Conservation (phyloP, 495 filamentous ascomycete species). For the Halenospora varia region DNA sequence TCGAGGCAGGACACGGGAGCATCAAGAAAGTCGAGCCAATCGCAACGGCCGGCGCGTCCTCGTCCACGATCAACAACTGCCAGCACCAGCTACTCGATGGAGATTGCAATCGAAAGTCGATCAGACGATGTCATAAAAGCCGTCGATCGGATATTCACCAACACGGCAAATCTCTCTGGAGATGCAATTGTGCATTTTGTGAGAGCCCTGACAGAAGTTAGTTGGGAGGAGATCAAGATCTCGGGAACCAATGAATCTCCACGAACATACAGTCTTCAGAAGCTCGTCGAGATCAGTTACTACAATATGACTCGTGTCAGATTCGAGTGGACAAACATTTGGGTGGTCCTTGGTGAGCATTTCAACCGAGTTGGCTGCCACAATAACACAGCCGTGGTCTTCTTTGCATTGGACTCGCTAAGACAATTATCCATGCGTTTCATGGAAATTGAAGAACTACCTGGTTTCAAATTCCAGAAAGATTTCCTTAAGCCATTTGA, state of each 20-base stretch:
- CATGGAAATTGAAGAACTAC: constrained; percentile 95
- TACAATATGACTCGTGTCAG: constrained; percentile 99
- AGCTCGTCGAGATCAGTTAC: constrained; percentile 96
- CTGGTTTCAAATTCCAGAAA: constrained; percentile 99
- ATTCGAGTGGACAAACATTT: constrained; percentile 97
- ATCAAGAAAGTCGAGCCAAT: constrained; percentile 66
- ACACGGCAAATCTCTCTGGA: constrained; percentile 86
- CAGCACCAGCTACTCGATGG: constrained; percentile 67
- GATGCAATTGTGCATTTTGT: constrained; percentile 99
- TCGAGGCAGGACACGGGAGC: constrained; percentile 36
- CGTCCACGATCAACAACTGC: constrained; percentile 62
- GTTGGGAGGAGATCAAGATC: constrained; percentile 98
- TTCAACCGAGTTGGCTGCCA: constrained; percentile 98
- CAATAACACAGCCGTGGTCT: constrained; percentile 90
- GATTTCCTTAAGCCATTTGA: constrained; percentile 98
- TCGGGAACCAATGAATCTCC: constrained; percentile 93
- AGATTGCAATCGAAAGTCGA: constrained; percentile 86
- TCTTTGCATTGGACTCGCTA: constrained; percentile 92
- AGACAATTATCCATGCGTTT: constrained; percentile 97
- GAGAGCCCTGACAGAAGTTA: constrained; percentile 87
- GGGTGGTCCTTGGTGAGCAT: constrained; percentile 92
- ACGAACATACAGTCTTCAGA: constrained; percentile 93
- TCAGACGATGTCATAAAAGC: constrained; percentile 89
- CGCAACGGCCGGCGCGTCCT: constrained; percentile 48
- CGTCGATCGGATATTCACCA: constrained; percentile 94